phyloP scores from a whole-genome alignment of 768 basidiomycete species.

The Hirschioporus abietinus region DNA sequence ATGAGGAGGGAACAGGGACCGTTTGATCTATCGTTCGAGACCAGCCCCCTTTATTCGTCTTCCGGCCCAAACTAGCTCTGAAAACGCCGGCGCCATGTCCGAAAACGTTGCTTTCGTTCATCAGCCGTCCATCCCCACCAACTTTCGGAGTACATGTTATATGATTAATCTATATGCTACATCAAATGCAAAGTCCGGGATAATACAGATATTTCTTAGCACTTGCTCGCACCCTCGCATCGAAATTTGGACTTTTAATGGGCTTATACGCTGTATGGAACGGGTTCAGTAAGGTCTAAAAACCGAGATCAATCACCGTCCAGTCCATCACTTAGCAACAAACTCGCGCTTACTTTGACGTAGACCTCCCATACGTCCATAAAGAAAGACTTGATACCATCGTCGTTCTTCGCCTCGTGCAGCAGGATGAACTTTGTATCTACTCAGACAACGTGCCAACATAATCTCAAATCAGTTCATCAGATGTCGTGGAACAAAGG shows the following conservation, averaged over 20 bases:
- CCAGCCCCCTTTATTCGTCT: constrained; percentile 15
- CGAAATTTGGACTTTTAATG: constrained; percentile 79
- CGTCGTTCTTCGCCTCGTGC: constrained; percentile 96
- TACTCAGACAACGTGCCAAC: constrained; percentile 25
- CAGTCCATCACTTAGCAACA: constrained; percentile 1
- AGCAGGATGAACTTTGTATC: constrained; percentile 94
- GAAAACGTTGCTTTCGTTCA: constrained; percentile 2
- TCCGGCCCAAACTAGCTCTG: constrained; percentile 8
- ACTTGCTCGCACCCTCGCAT: constrained; percentile 74
- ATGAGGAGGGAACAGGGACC: constrained; percentile 16
- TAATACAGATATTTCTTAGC: constrained; percentile 77
- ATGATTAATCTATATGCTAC: not conserved
- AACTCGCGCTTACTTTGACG: constrained; percentile 66
- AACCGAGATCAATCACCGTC: not conserved
- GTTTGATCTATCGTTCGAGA: constrained; percentile 14
- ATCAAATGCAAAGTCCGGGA: constrained; percentile 1
- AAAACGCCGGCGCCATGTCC: not conserved
- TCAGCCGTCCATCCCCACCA: constrained; percentile 1
- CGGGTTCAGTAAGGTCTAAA: constrained; percentile 85
- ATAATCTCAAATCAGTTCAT: constrained; percentile 18
- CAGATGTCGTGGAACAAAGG: constrained; percentile 8
- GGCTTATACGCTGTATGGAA: constrained; percentile 88
- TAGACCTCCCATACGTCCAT: constrained; percentile 96
- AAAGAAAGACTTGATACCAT: constrained; percentile 90
- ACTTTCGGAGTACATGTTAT: too few species aligned